A percentile compares a stretch with the other conserved stretches of the same genome.
Conservation (phyloP, 2,329 filamentous ascomycete species). For the Cladosporium sp. region DNA sequence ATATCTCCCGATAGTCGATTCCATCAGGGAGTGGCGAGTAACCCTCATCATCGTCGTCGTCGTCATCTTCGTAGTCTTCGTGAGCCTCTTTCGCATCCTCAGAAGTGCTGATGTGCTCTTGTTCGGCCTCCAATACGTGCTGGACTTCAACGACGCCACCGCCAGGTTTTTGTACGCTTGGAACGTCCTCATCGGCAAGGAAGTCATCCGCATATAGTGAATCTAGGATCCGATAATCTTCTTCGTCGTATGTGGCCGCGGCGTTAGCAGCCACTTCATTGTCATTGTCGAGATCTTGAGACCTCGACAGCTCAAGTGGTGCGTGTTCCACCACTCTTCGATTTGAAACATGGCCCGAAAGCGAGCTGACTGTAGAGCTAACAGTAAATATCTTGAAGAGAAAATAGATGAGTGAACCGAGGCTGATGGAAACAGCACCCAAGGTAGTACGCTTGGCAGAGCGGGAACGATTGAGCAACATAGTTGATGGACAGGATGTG, state of each 20-base stretch:
- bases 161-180: background rate
- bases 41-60: background rate
- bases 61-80: background rate
- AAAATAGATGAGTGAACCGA: background rate
- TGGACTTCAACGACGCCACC: background rate
- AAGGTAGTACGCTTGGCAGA: background rate
- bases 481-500: background rate
- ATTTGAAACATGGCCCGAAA: background rate
- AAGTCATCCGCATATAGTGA: constrained; percentile 3
- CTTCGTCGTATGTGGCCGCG: background rate
- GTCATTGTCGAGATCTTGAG: background rate
- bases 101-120: background rate
- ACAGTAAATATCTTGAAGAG: background rate
- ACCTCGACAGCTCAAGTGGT: background rate
- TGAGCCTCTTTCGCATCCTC: background rate
- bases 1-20: background rate
- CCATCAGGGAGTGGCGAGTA: background rate
- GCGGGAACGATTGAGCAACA: background rate
- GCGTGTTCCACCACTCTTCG: background rate
- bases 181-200: background rate
- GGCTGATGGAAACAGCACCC: background rate
- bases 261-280: background rate
- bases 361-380: background rate
- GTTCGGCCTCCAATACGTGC: background rate
- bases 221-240: background rate